Percentiles rank a stretch among this genome's conserved stretches.
phyloP scores from a whole-genome alignment of 2,329 filamentous ascomycete species.

The Bimuria novae-zelandiae region DNA sequence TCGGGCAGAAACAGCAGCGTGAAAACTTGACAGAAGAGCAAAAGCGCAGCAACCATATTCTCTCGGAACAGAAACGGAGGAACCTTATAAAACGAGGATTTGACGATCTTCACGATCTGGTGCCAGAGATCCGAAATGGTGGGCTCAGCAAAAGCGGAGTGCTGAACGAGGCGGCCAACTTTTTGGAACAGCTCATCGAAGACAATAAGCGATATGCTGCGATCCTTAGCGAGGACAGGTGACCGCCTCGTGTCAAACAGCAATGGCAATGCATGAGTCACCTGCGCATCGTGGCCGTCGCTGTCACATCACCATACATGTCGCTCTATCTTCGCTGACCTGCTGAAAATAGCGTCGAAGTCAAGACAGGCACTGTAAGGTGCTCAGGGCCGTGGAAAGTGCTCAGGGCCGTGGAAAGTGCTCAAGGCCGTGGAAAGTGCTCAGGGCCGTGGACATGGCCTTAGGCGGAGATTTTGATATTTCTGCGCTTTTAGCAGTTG shows the following conservation, averaged over 20 bases:
- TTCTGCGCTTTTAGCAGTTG: neutral
- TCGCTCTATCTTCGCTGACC: neutral
- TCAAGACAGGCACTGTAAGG: neutral
- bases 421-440: neutral
- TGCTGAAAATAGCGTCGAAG: neutral
- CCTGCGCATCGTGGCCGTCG: too few relatives aligned
- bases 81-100: conserved; percentile 83
- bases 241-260: neutral
- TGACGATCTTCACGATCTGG: conserved; percentile 75
- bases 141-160: conserved; percentile 84
- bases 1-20: conserved; percentile 35
- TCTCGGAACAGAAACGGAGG: conserved; percentile 83
- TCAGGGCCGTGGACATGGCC: neutral
- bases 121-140: conserved; percentile 73
- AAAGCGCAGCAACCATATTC: conserved; percentile 84
- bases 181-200: conserved; percentile 72
- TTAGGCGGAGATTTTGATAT: neutral
- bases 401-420: too few relatives aligned
- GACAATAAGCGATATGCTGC: conserved; percentile 58
- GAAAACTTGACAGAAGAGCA: conserved; percentile 76
- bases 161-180: conserved; percentile 75
- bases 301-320: neutral
- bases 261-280: neutral
- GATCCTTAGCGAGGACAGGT: neutral
- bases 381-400: too few relatives aligned